Base-by-base conservation (phyloP, 2,329 filamentous ascomycete genomes). In the Sporothrix schenckii region DNA sequence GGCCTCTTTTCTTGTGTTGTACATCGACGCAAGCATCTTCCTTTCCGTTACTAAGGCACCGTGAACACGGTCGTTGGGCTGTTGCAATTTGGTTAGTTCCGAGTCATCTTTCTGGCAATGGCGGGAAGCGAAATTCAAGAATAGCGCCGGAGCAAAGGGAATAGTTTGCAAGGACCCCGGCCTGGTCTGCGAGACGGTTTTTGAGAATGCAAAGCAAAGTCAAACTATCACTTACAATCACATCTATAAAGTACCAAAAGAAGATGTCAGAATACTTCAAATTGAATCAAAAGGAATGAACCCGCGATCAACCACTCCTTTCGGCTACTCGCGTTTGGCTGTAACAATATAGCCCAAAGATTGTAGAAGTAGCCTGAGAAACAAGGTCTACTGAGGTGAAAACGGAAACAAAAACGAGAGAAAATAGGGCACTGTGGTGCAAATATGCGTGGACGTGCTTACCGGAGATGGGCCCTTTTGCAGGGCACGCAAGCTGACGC, bases 401-500 rank as follows among this genome's bases (percentile, higher is more conserved):
- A 54, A 53, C 16, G 24, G 16, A 52, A 30, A 41, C 21, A 52
- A 54, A 61, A 68, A 2, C 10, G 47, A 49, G 53, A 52, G n/a
- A 71, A 16, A 3, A 9, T 4, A 34, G 34, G 34, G 34, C 1
- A 34, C 34, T 44, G 34, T 9, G 24, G 19, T 24, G 5, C 56
- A 13, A 7, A 44, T n/a, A 24, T 24, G 56, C 39, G 19, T 44
- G 56, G n/a, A 3, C 24, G 9, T 41, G 75, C 82, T 77, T 80
- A 89, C 87, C 88, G 84, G 73, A 95, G 85, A 85, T 95, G 92
- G 50, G 92, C 92, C 79, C 88, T 89, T 78, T 94, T 94, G 82
- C 92, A 95, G 72, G 93, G 92, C 74, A 94, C 89, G 78, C 92
- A 95, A 34, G 92, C 92, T 49, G 91, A 94, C 66, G 91, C 91